Evolutionary conservation across 176 grass and related monocot genomes (phyloP), one percentile per base, ranked within the genome.

Genomic region (Neostapfia colusana): DNA sequence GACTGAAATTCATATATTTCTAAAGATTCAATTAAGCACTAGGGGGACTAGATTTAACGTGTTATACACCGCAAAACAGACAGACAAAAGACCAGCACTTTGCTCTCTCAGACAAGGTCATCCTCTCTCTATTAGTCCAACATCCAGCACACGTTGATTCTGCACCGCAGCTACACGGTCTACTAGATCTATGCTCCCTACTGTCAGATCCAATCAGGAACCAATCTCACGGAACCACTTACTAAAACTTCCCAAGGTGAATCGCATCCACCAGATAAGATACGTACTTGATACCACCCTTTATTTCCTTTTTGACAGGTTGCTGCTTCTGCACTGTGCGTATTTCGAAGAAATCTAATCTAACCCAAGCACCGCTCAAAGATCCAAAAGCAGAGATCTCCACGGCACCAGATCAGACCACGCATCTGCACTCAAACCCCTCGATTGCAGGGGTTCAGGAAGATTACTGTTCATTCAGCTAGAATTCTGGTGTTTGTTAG

Each of bases 351-450:
- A 3, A 46, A 15, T 54, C 3, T 60, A 27, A 27, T 64, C 63
- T 17, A 79, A 69, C 23, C 23, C 55, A 10, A 27, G 70, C 76
- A 46, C 86, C 63, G 86, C 17, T 80, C 75, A 84, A 75, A 50
- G 86, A 79, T 70, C 81, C 28, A 31, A 24, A 12, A 1, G 17
- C 0, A 43, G 40, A 54, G 81, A 88, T 70, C 86, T 88, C 86
- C 86, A 75, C 55, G 45, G 75, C 55, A 13, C 80, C 53, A 38
- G 80, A 80, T 69, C 86, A 83, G 86, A 84, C 75, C 55, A 10
- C 35, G 68, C 68, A 74, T 56, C 44, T 37, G 51, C 62, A 27
- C 41, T 18, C 8, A 4, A 7, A 65, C 61, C 12, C 18, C 45
- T 48, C 45, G 3, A 48, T 16, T 16, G 13, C 49, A 20, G 24